Evolutionary conservation across 2,329 filamentous ascomycete genomes (phyloP).

Genomic region (Gremmenia infestans): DNA sequence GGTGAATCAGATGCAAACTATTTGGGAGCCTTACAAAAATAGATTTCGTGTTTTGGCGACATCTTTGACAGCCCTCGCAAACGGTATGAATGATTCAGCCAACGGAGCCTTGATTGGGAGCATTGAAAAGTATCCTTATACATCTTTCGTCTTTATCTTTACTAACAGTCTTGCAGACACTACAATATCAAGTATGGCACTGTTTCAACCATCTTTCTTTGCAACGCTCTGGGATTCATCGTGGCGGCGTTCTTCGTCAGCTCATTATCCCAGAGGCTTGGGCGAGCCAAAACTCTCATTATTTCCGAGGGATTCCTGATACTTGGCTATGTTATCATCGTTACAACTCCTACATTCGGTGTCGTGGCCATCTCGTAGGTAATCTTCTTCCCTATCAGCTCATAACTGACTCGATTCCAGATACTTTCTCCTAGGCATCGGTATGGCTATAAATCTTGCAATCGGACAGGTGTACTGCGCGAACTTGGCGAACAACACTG

Average conservation of each 20-base stretch:
- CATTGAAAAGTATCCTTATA: conserved; percentile 53
- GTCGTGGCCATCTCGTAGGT: conserved; percentile 52
- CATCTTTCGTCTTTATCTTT: conserved; percentile 3
- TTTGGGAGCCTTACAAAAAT: conserved; percentile 52
- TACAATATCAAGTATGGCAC: conserved; percentile 71
- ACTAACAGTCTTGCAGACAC: conserved; percentile 34
- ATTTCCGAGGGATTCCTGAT: conserved; percentile 51
- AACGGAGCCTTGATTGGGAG: conserved; percentile 75
- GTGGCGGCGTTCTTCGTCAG: conserved; percentile 62
- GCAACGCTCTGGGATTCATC: conserved; percentile 74
- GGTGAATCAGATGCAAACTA: conserved; percentile 5
- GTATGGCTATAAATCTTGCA: conserved; percentile 48
- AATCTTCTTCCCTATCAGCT: not conserved
- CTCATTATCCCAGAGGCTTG: conserved; percentile 52
- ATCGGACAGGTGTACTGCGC: conserved; percentile 55
- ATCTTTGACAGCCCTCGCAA: conserved; percentile 61
- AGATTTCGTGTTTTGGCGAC: conserved; percentile 59
- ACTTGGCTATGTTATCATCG: conserved; percentile 57
- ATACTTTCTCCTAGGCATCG: conserved; percentile 62
- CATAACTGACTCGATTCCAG: not conserved
- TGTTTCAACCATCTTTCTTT: conserved; percentile 75
- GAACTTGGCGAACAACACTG: conserved; percentile 45
- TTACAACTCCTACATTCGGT: conserved; percentile 63
- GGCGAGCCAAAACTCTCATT: conserved; percentile 58
- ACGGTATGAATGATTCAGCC: conserved; percentile 69